Evolutionary conservation across 2,329 filamentous ascomycete genomes (phyloP).

Genomic region (Verticillium albo-atrum): DNA sequence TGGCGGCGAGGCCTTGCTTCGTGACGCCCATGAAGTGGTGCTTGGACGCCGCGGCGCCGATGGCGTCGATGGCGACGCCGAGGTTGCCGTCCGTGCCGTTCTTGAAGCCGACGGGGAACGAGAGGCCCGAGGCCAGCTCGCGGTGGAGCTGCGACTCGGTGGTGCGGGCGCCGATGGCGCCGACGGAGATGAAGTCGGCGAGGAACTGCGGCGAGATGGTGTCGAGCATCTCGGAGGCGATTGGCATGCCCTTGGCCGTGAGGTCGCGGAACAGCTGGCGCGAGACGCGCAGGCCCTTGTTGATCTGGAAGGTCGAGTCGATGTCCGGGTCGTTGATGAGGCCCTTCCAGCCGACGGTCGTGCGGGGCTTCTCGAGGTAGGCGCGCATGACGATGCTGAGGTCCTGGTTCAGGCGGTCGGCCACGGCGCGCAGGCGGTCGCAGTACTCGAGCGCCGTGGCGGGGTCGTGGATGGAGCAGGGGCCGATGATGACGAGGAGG

Average conservation of each 20-base stretch:
- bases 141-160: slow-evolving; percentile 96
- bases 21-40: slow-evolving; percentile 99
- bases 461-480: slow-evolving; percentile 97
- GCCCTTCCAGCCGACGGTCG: slow-evolving; percentile 98
- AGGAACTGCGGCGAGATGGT: slow-evolving; percentile 98
- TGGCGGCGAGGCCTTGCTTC: slow-evolving; percentile 93
- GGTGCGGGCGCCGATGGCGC: slow-evolving; percentile 91
- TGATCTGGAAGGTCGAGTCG: slow-evolving; percentile 96
- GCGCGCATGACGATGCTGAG: slow-evolving; percentile 95
- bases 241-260: slow-evolving; percentile 82
- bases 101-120: slow-evolving; percentile 99
- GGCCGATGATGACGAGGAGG: slow-evolving; percentile 89
- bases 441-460: slow-evolving; percentile 85
- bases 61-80: slow-evolving; percentile 89
- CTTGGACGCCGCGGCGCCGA: slow-evolving; percentile 76
- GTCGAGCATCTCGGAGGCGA: slow-evolving; percentile 97
- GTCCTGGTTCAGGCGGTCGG: slow-evolving; percentile 76
- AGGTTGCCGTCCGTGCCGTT: slow-evolving; percentile 95
- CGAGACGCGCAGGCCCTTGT: slow-evolving; percentile 93
- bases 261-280: slow-evolving; percentile 90
- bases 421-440: slow-evolving; percentile 67
- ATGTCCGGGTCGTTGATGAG: slow-evolving; percentile 99
- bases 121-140: slow-evolving; percentile 89
- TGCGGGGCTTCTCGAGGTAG: slow-evolving; percentile 98
- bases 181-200: slow-evolving; percentile 90